Evolutionary conservation across 306 rosid genomes (phyloP).

Genomic region (Medicago arabica): DNA sequence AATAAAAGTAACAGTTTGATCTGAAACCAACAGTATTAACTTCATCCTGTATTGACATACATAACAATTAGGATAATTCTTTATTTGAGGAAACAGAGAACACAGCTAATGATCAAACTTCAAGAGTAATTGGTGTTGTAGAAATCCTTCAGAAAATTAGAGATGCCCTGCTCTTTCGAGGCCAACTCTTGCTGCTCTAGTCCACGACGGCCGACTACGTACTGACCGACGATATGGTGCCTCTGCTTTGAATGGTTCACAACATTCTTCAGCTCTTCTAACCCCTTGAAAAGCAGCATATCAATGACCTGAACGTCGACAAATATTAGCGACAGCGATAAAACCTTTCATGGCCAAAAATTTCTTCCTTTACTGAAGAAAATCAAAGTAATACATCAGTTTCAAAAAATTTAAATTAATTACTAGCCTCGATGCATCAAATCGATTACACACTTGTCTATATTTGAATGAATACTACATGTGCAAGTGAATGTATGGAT

Average conservation of each 20-base stretch:
- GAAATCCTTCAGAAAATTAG: conserved; percentile 77
- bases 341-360: background rate
- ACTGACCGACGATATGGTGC: conserved; percentile 93
- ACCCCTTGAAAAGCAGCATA: conserved; percentile 88
- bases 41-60: conserved; percentile 40
- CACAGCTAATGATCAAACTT: conserved; percentile 41
- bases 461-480: conserved; percentile 6
- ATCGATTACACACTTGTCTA: conserved; percentile 1
- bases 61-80: conserved; percentile 45
- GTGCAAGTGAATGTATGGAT: conserved; percentile 24
- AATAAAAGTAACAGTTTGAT: conserved; percentile 38
- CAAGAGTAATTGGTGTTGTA: conserved; percentile 80
- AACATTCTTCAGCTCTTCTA: conserved; percentile 82
- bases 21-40: conserved; percentile 40
- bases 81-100: conserved; percentile 53
- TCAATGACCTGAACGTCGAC: conserved; percentile 78
- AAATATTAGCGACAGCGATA: conserved; percentile 37
- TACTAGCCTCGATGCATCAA: conserved; percentile 25
- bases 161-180: conserved; percentile 65
- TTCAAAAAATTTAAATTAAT: conserved; percentile 8
- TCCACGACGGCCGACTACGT: conserved; percentile 69
- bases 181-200: conserved; percentile 67
- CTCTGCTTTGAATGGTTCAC: conserved; percentile 92
- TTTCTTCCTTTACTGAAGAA: conserved; percentile 1
- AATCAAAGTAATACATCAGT: background rate